These are phyloP conservation scores for Magnaporthiopsis poae DNA, from an alignment of 2,329 filamentous ascomycete species.

Conservation along the genomic window DNA sequence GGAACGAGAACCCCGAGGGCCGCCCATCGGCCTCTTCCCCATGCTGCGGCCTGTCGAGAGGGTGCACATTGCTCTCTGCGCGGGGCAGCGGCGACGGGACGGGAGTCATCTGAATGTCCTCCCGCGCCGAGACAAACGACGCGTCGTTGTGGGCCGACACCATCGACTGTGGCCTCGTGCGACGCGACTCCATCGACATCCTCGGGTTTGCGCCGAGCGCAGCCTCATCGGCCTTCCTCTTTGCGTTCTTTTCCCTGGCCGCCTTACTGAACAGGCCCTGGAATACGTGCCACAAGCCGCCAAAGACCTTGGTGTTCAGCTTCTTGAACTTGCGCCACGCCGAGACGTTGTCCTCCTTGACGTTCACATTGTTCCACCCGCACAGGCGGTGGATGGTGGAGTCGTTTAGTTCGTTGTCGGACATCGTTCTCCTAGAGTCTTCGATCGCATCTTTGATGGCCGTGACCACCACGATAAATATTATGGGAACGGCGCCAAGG, in stretches of 20 bases:
- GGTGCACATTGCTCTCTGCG: constrained; percentile 23
- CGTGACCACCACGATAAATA: constrained; percentile 81
- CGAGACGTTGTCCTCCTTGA: constrained; percentile 75
- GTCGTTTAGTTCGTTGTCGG: constrained; percentile 93
- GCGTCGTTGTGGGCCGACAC: constrained; percentile 38
- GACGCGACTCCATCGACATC: constrained; percentile 55
- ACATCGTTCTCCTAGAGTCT: constrained; percentile 81
- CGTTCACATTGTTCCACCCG: constrained; percentile 89
- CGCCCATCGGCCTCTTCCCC: constrained; percentile 23
- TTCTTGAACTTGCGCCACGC: constrained; percentile 87
- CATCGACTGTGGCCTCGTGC: constrained; percentile 43
- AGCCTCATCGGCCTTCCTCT: constrained; percentile 34
- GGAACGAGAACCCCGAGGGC: constrained; percentile 24
- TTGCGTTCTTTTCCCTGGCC: constrained; percentile 34
- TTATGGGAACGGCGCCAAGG: constrained; percentile 79
- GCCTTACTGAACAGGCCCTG: constrained; percentile 38
- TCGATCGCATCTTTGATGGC: constrained; percentile 91
- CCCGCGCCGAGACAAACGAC: constrained; percentile 45
- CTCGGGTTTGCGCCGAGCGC: constrained; percentile 47
- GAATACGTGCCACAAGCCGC: constrained; percentile 40
- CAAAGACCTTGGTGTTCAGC: constrained; percentile 56
- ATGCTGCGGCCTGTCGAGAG: constrained; percentile 20
- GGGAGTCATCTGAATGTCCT: constrained; percentile 90
- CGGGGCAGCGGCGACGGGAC: constrained; percentile 68
- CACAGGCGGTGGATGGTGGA: constrained; percentile 83